Evolutionary conservation across 352 stramenopile genomes (phyloP).

Genomic region (Globisporangium polare): DNA sequence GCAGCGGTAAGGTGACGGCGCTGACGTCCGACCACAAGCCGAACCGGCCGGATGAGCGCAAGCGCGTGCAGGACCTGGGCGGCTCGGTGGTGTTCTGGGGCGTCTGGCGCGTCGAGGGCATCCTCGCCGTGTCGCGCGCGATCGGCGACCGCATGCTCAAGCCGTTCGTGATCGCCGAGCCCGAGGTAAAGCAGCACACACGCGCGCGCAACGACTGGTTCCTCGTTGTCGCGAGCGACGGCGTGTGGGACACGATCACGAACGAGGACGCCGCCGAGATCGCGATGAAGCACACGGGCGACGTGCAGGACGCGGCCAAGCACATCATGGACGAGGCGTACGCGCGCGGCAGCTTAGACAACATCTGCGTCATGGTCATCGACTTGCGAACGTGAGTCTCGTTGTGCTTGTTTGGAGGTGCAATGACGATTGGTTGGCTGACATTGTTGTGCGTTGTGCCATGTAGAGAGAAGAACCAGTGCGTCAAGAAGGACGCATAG

Average conservation of each 20-base stretch:
- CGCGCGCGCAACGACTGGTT: slow-evolving; percentile 70
- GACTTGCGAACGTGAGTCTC: slow-evolving; percentile 71
- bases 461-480: slow-evolving; percentile 48
- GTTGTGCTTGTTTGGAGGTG: neutral
- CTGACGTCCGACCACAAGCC: slow-evolving; percentile 91
- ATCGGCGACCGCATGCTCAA: slow-evolving; percentile 93
- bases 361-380: slow-evolving; percentile 90
- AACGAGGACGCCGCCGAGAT: slow-evolving; percentile 85
- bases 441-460: neutral
- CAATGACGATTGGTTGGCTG: neutral
- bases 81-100: slow-evolving; percentile 90
- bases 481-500: slow-evolving; percentile 36
- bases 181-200: slow-evolving; percentile 76
- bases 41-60: slow-evolving; percentile 86
- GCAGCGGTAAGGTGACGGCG: slow-evolving; percentile 59
- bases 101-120: slow-evolving; percentile 92
- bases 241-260: slow-evolving; percentile 90
- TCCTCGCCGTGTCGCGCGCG: slow-evolving; percentile 89
- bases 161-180: slow-evolving; percentile 89
- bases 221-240: slow-evolving; percentile 88
- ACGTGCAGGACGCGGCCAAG: slow-evolving; percentile 66
- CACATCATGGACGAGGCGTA: slow-evolving; percentile 87
- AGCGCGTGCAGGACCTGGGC: slow-evolving; percentile 84
- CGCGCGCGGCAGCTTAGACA: slow-evolving; percentile 81
- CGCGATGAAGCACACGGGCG: slow-evolving; percentile 50